Evolutionary conservation across 2,329 filamentous ascomycete species (phyloP), one percentile per base, ranked within the genome.

Genomic region (Leptosphaerulina australis): DNA sequence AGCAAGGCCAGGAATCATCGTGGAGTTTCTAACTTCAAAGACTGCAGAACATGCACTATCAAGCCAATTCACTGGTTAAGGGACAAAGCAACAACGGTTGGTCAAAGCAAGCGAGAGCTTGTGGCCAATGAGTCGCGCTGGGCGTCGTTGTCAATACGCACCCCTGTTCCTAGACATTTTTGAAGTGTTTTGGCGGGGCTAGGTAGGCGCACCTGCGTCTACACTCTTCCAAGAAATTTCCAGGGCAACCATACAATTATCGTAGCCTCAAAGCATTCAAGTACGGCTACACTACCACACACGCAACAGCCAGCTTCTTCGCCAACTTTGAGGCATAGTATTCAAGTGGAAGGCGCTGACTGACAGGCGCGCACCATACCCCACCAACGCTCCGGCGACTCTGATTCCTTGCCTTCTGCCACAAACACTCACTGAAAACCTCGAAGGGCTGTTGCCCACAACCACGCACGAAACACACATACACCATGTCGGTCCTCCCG

Each of bases 401-500:
- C 10, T n/a, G 29, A 26, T 52, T 43, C 49, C 49, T 46, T 47
- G 49, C 43, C 43, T 43, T 41, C 43, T 46, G 37, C 37, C 28
- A 37, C 49, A 36, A 12, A 29, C 39, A 12, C 47, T n/a, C 47
- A 34, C 24, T 31, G 34, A 21, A n/a, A 17, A 31, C 47, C 52
- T 49, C 47, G 34, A 33, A 54, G 55, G 63, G 59, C 56, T 55
- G 53, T 56, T 59, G 56, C 51, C 59, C 62, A 55, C 49, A 35
- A 40, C 50, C n/a, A 38, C 45, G 53, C 40, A 47, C 56, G 5
- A 53, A 8, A 26, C 18, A 41, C 43, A 55, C 44, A n/a, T n/a
- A 38, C 55, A 76, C 64, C 57, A 94, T 96, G 91, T 96, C 93
- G 73, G 77, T 96, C 63, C 85, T 97, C 34, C 87, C 91, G 59